Evolutionary conservation across 768 basidiomycete species (phyloP), one percentile per base, ranked within the genome.

Genomic region (Russula virescens): DNA sequence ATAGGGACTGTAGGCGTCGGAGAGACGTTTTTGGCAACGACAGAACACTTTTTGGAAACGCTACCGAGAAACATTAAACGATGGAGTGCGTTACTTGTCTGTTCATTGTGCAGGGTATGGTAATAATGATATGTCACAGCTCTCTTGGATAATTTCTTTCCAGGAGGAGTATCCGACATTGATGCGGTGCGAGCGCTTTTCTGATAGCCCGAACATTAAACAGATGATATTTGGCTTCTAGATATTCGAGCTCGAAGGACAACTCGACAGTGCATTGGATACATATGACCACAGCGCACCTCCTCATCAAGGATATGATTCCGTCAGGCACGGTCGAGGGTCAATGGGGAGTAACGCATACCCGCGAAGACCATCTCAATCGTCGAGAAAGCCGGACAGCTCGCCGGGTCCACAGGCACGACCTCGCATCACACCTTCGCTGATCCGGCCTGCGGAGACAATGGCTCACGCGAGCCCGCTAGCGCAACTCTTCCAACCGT

Each of bases 171-270:
- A 61, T 77, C 81, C 4, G 88, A 91, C 68, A 93, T 94, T 60
- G 86, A 88, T 66, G 81, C 84, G 8, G 90, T 91, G 70, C 21
- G 83, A 68, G 31, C 70, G 13, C 34, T 28, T 54, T 34, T 45
- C 28, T 25, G 21, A 19, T 55, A n/a, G 13, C n/a, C 35, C 19
- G 34, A 48, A 59, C 43, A 28, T n/a, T 25, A 51, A 50, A 53
- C 54, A 16, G 40, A 61, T 21, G 34, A 23, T 11, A 43, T 38
- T 21, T 46, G 63, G 40, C 35, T 38, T 23, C 14, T 58, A 91
- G 86, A 83, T 94, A 21, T 94, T 94, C 68, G 88, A 92, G 65
- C 78, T 93, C 13, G 87, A 87, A 69, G 87, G 88, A 19, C 83
- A 87, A 54, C 75, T 80, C 26, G 77, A 79, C 52, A 83, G 80